phyloP scores from a whole-genome alignment of 805 yeast species.

The Zygosaccharomyces kombuchaensis region DNA sequence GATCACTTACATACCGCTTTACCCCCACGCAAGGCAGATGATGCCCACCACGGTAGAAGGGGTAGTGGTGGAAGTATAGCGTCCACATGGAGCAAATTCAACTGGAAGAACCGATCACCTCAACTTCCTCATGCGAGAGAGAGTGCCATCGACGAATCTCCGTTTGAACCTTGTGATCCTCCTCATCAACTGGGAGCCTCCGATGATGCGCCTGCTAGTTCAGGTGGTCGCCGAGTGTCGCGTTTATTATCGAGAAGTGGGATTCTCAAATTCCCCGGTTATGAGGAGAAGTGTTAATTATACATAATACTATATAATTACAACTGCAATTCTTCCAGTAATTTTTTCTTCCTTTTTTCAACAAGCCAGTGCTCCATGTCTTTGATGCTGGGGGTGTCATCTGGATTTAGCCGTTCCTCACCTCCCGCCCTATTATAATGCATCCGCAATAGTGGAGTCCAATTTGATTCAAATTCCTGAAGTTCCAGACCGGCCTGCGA shows the following conservation, averaged over 20 bases:
- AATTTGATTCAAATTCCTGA: conserved; percentile 13
- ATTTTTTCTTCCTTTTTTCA: conserved; percentile 40
- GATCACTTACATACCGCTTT: background rate
- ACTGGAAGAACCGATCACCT: conserved; percentile 13
- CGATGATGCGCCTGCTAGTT: conserved; percentile 11
- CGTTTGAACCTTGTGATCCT: conserved; percentile 5
- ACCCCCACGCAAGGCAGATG: background rate
- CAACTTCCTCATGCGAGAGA: conserved; percentile 8
- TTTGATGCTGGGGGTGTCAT: conserved; percentile 32
- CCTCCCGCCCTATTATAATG: conserved; percentile 10
- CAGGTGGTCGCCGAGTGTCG: conserved; percentile 26
- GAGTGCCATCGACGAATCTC: conserved; percentile 4
- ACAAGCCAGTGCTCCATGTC: conserved; percentile 47
- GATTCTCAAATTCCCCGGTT: conserved; percentile 26
- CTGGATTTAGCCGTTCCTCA: background rate
- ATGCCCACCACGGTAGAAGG: conserved; percentile 17
- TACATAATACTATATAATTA: conserved; percentile 4
- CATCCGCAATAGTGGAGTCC: conserved; percentile 15
- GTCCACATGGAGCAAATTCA: conserved; percentile 23
- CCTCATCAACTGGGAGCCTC: conserved; percentile 11
- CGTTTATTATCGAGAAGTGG: conserved; percentile 26
- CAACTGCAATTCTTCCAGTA: conserved; percentile 33
- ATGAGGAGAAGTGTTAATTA: conserved; percentile 16
- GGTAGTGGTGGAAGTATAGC: conserved; percentile 18
- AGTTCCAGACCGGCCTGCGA: background rate